Percentiles rank a stretch among this genome's conserved stretches.
These are phyloP conservation scores for Helicocarpus griseus DNA, from an alignment of 2,329 filamentous ascomycete species.

Conservation along the genomic window DNA sequence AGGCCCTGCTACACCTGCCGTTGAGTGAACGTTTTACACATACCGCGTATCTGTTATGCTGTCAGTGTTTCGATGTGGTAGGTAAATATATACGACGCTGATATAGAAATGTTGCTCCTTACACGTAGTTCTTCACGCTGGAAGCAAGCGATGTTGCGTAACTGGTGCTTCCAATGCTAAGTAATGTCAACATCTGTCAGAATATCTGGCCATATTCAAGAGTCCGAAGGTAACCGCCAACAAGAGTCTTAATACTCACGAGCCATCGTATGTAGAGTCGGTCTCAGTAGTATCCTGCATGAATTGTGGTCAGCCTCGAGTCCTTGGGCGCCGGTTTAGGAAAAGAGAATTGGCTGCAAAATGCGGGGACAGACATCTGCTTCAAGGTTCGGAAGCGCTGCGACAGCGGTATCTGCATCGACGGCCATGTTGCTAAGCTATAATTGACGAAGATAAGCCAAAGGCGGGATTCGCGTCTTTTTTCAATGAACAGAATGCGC, in stretches of 20 bases:
- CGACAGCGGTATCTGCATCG: not conserved
- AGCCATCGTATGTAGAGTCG: not conserved
- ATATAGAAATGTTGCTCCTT: not conserved
- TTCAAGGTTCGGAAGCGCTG: not conserved
- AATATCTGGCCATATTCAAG: not conserved
- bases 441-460: too few relatives aligned
- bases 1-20: too few relatives aligned
- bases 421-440: not conserved
- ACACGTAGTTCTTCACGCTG: constrained; percentile 15
- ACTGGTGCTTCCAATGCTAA: constrained; percentile 5
- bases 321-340: too few relatives aligned
- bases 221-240: not conserved
- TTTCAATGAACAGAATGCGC: too few relatives aligned
- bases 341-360: not conserved
- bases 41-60: not conserved
- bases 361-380: constrained; percentile 1
- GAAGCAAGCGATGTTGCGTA: constrained; percentile 13
- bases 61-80: not conserved
- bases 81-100: not conserved
- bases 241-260: not conserved
- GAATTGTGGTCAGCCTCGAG: not conserved
- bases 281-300: not conserved
- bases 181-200: not conserved
- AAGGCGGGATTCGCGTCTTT: too few relatives aligned
- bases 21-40: not conserved